Conservation (phyloP, 805 yeast species). For the Allodekkera sacchari region DNA sequence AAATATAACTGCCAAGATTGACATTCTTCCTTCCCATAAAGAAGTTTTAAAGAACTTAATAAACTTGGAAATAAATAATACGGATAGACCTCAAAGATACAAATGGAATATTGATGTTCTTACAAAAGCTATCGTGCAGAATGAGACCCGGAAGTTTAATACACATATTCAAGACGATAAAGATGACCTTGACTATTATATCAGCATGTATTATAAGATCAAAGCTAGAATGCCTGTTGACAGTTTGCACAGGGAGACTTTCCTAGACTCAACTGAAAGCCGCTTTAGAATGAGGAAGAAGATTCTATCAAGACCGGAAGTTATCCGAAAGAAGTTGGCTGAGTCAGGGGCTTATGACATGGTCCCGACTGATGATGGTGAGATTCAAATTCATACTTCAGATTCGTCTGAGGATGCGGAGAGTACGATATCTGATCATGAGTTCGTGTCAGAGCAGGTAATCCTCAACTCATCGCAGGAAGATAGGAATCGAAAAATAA, state of each 20-base stretch:
- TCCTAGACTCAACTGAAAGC: constrained; percentile 64
- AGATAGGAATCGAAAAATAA: constrained; percentile 67
- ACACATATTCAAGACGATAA: constrained; percentile 57
- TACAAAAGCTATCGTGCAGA: constrained; percentile 27
- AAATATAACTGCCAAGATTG: too few species aligned
- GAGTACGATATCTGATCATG: too few species aligned
- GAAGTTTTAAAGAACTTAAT: constrained; percentile 1
- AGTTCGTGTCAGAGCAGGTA: constrained; percentile 34
- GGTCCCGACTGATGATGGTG: constrained; percentile 4
- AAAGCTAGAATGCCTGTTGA: constrained; percentile 27
- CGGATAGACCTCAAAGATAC: too few species aligned
- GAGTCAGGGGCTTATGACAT: not conserved
- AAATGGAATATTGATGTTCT: constrained; percentile 3
- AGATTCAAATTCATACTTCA: constrained; percentile 9
- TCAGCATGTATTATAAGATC: constrained; percentile 38
- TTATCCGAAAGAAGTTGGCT: not conserved
- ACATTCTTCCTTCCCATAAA: too few species aligned
- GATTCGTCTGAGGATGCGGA: too few species aligned
- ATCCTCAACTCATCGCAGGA: constrained; percentile 33
- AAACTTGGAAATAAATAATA: not conserved
- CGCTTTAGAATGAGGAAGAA: constrained; percentile 58
- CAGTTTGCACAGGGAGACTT: constrained; percentile 27
- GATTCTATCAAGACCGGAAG: constrained; percentile 25
- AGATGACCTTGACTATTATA: constrained; percentile 46
- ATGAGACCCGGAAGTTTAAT: constrained; percentile 41